Evolutionary conservation across 176 grass and related monocot species (phyloP), one percentile per base, ranked within the genome.

Genomic region (Avena sativa): DNA sequence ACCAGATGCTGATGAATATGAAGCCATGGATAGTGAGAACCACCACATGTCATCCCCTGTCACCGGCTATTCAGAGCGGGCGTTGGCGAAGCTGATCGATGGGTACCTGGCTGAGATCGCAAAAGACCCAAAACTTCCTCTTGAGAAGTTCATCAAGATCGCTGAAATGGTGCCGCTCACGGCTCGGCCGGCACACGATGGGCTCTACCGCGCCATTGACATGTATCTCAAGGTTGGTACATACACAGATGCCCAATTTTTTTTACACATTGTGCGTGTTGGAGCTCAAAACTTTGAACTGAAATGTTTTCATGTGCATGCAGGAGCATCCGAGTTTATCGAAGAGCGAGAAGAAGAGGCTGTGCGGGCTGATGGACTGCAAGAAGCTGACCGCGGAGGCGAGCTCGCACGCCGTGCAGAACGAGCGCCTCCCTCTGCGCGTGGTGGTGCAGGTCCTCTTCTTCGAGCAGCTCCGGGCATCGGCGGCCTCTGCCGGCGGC

Each of bases 361-460:
- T 99, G n/a, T 94, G 97, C 10, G 83, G 87, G 8, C 61, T 99
- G 13, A 96, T 99, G 97, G 94, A 96, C 87, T 99, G 94, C 87
- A 94, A 88, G 81, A 99, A 91, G 88, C 90, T 99, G 56, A 89
- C 92, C 0, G 20, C 87, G 1, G 92, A 96, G 51, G 92, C 97
- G 26, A 93, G 92, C 92, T 88, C 92, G 73, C 97, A 99, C 60
- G 94, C 97, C 0, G 90, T 99, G 61, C 97, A 96, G 85, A 99
- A 99, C 48, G 97, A 99, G 65, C 89, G 92, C 30, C 94, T 99
- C 55, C 97, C 97, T 13, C 85, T 99, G 40, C 97, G 97, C 16
- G 74, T 99, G 10, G 97, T 99, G 16, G 97, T 99, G 73, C 97
- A 94, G 90, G 92, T 96, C 53, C 94, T 99, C 79, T 99, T 96